Base-by-base conservation (phyloP, 805 yeast species). In the Tetrapisispora phaffii region DNA sequence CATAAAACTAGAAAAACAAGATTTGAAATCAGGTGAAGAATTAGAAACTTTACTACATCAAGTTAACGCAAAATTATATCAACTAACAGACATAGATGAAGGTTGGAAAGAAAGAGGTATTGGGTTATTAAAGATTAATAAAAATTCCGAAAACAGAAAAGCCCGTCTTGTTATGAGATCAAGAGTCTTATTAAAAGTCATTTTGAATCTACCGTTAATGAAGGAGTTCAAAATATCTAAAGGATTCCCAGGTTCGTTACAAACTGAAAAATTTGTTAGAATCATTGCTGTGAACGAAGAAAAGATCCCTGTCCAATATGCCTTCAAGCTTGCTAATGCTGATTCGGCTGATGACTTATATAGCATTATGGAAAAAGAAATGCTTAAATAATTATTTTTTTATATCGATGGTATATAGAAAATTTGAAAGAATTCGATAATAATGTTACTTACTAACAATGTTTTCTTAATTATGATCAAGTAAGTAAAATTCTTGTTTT, bases 101-200 rank as follows among this genome's bases (percentile, higher is more conserved):
- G 96, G 96, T 2, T 93, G 98, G 98, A 93, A 86, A 61, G 98
- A 93, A 65, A 77, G 93, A 57, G 98, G 98, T 21, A 72, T 84
- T 35, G 98, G 98, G 2, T 74, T 77, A 4, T 66, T 93, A n/a
- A 95, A 86, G 59, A 74, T 93, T 22, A 90, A 93, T 63, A 63
- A 65, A 39, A 57, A 62, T 42, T 52, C 51, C n/a, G 48, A 51
- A 15, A 50, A 55, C 1, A 69, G 68, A 2, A 74, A 74, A 44
- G 71, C 81, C 0, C 76, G 98, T 54, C 61, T 93, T 10, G 82
- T 93, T 5, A 88, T 93, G 96, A 78, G 98, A 60, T 81, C 95
- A 4, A 85, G 85, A 48, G 95, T 95, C 2, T 75, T 86, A 16
- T 71, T 87, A 49, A 78, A 87, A 50, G 90, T 93, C 10, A 79